phyloP scores from a whole-genome alignment of 495 filamentous ascomycete genomes.

The Amniculicola lignicola region DNA sequence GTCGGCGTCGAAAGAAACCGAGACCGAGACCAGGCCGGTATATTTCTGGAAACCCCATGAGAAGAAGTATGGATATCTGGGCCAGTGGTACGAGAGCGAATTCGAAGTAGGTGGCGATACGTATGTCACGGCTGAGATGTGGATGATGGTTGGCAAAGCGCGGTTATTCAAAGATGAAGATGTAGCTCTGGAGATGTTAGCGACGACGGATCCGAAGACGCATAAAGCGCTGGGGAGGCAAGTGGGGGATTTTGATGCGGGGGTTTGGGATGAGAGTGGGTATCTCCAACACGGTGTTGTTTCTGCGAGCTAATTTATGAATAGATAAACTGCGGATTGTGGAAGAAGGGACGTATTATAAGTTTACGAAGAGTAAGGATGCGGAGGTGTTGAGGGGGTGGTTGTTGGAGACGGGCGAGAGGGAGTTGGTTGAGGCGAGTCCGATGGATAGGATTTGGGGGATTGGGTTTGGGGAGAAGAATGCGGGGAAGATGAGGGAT shows the following conservation, averaged over 20 bases:
- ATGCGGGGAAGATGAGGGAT: slow-evolving; percentile 48
- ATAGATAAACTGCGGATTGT: slow-evolving; percentile 56
- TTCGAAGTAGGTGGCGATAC: slow-evolving; percentile 37
- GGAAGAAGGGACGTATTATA: slow-evolving; percentile 55
- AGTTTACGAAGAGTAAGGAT: slow-evolving; percentile 51
- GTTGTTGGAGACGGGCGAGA: slow-evolving; percentile 56
- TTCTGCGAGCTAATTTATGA: not conserved
- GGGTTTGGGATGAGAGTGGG: slow-evolving; percentile 50
- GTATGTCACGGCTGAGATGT: slow-evolving; percentile 44
- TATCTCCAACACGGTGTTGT: not conserved
- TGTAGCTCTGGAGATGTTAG: slow-evolving; percentile 38
- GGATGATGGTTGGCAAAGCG: slow-evolving; percentile 46
- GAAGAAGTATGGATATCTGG: slow-evolving; percentile 40
- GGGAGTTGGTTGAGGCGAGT: slow-evolving; percentile 58
- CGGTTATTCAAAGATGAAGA: slow-evolving; percentile 41
- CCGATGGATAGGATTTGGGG: slow-evolving; percentile 67
- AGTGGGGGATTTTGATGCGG: slow-evolving; percentile 53
- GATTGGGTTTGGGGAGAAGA: slow-evolving; percentile 54
- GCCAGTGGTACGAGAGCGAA: slow-evolving; percentile 39
- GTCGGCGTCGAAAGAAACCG: no score
- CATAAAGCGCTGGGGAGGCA: slow-evolving; percentile 57
- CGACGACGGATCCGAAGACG: slow-evolving; percentile 36
- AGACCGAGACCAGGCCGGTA: no score
- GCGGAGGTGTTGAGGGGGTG: slow-evolving; percentile 42
- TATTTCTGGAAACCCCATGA: slow-evolving; percentile 26